A percentile compares a stretch with the other conserved stretches of the same genome.
Conservation (phyloP, 1,284 basidiomycete species). For the Testicularia cyperi region DNA sequence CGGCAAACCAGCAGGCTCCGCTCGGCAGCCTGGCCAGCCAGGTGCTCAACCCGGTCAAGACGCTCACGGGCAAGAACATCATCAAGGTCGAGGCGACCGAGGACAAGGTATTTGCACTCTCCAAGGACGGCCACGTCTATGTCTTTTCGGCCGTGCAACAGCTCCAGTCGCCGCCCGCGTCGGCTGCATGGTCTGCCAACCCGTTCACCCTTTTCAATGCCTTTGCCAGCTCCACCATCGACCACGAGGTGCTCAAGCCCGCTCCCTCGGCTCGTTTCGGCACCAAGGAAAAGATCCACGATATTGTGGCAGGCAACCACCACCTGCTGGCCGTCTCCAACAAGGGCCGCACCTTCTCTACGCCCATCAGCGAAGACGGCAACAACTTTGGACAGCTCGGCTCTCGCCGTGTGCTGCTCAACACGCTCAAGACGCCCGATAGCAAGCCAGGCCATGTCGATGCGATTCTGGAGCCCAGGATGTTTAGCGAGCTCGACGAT, state of each 20-base stretch:
- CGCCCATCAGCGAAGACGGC: constrained; percentile 75
- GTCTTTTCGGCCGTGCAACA: constrained; percentile 45
- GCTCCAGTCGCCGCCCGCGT: constrained; percentile 26
- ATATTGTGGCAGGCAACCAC: constrained; percentile 66
- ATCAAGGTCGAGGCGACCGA: constrained; percentile 50
- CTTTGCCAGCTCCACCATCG: constrained; percentile 30
- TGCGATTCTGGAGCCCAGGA: constrained; percentile 40
- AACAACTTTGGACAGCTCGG: constrained; percentile 86
- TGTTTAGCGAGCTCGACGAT: constrained; percentile 48
- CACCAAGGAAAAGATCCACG: constrained; percentile 39
- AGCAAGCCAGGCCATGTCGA: constrained; percentile 62
- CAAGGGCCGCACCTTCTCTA: constrained; percentile 75
- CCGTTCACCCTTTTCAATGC: constrained; percentile 43
- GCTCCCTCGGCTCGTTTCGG: constrained; percentile 23
- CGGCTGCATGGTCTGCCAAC: constrained; percentile 35
- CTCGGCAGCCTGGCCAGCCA: constrained; percentile 19
- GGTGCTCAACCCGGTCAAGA: constrained; percentile 40
- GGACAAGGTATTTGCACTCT: constrained; percentile 52
- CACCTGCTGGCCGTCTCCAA: constrained; percentile 85
- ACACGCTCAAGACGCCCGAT: constrained; percentile 66
- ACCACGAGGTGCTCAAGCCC: constrained; percentile 37
- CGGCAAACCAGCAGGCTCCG: constrained; percentile 36
- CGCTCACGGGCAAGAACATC: constrained; percentile 54
- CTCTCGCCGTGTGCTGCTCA: constrained; percentile 37
- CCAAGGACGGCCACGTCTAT: constrained; percentile 53